phyloP scores from a whole-genome alignment of 2,329 filamentous ascomycete genomes.

The Diaporthe capsici region DNA sequence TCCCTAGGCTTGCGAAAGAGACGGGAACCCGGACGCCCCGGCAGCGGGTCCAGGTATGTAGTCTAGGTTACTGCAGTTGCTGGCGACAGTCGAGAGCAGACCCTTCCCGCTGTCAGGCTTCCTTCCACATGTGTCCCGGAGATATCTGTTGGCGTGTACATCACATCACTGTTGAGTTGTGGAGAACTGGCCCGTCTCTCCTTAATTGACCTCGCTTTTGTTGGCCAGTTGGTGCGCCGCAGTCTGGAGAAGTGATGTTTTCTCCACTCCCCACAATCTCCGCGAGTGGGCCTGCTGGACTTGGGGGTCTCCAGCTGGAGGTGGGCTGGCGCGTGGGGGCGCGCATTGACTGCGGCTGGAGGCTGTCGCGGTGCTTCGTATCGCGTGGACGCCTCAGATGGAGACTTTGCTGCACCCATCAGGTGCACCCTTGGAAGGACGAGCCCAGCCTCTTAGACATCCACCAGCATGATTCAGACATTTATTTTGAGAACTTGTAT shows the following conservation, averaged over 20 bases:
- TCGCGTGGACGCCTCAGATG: no score
- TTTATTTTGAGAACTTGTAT: not conserved
- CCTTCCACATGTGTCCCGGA: not conserved
- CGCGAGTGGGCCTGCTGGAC: constrained; percentile 24
- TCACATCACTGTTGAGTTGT: not conserved
- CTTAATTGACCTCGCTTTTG: not conserved
- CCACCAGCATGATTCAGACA: not conserved
- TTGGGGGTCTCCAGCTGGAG: constrained; percentile 24
- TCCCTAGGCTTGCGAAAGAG: constrained; percentile 11
- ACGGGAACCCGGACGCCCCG: constrained; percentile 3
- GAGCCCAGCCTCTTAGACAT: not conserved
- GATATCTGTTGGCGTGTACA: not conserved
- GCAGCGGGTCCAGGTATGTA: not conserved
- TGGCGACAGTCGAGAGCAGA: not conserved
- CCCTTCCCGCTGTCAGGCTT: not conserved
- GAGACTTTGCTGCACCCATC: not conserved
- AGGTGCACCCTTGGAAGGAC: not conserved
- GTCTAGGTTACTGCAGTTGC: not conserved
- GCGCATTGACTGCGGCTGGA: constrained; percentile 15
- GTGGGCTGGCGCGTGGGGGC: constrained; percentile 13
- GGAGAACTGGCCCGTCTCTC: not conserved
- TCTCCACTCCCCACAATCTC: constrained; percentile 31
- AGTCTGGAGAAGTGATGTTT: constrained; percentile 22
- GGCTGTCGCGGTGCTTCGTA: not conserved
- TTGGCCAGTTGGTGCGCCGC: not conserved